Evolutionary conservation across 2,329 filamentous ascomycete species (phyloP), one percentile per base, ranked within the genome.

Genomic region (Hymenoscyphus infarciens): DNA sequence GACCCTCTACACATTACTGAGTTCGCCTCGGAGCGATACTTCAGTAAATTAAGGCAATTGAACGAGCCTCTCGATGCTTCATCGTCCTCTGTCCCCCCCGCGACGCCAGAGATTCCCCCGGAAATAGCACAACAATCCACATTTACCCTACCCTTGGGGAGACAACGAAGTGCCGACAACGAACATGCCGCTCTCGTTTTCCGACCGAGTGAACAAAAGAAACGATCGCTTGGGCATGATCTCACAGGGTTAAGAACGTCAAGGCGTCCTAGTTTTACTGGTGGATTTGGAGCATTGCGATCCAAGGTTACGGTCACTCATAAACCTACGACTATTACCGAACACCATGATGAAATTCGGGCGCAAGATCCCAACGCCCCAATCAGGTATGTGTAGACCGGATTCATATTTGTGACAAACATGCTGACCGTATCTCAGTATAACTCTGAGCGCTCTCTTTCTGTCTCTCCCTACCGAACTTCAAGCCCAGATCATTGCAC

Each of bases 1-100:
- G 85, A 87, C 67, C 83, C 83, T 70, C 79, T 82, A 69, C 85
- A 87, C 67, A 80, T 86, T 65, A 87, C 85, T 64, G 86, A 88
- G 74, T 88, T 88, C 75, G 86, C 84, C 65, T 88, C 86, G 54
- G 79, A 83, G 74, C 83, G 83, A 67, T 88, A 86, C 72, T 85
- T 87, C 67, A 81, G 82, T 61, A 88, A 88, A 75, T 74, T 87
- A 64, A 80, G 77, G 62, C 82, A 85, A 75, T 80, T 77, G 69
- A 83, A 76, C 73, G 80, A 67, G 73, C 75, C 65, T 22, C 54
- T 62, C 19, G 59, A 63, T 63, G 74, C 75, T 39, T 75, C 75
- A 38, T 73, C 74, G 15, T 27, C 64, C 15, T 35, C 62, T 15
- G 73, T 74, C 16, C 29, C 63, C 16, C 29, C 63, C 10, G 52